Base-by-base conservation (phyloP, 2,329 filamentous ascomycete genomes). In the Colletotrichum trifolii region DNA sequence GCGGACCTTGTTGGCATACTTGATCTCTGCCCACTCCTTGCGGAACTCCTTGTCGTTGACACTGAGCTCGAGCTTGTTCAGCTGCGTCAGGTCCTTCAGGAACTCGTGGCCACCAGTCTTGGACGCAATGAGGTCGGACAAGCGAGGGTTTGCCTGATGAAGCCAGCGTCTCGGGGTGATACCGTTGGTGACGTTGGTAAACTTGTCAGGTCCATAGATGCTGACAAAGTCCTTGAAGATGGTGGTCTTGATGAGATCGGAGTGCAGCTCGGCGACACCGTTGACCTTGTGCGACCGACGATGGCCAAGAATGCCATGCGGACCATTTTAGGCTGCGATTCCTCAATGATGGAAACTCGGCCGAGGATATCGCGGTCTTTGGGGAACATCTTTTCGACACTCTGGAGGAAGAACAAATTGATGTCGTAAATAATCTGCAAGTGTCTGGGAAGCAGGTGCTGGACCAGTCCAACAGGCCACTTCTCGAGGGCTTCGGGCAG, bases 221-320 rank as follows among this genome's bases (percentile, higher is more conserved):
- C 89, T 87, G 65, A 99, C 95, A 78, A 99, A 99, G 78, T 99
- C 96, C 79, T 96, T 97, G 88, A 99, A 98, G 71, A 99, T 97
- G n/a, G 96, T 99, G 0, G 94, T 96, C 83, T 96, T 96, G 83
- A 99, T 97, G 64, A 99, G 85, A 75, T 99, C 96, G 1, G 96
- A 99, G 81, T 99, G 96, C 69, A 99, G 82, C 81, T 99, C 96
- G 39, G 96, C 96, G 40, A 99, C 96, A 77, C 96, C 96, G 71
- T 99, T 99, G 82, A 99, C 94, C 83, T 98, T 99, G 87, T 98
- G 96, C 40, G 96, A 52, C 96, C 96, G 72, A 99, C 94, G 75
- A 98, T 91, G 68, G 96, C 96, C 55, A 99, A 83, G 78, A 88
- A 96, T 2, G 96, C 96, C 96, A 99, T 99, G 76, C 95, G 91